A percentile compares a stretch with the other conserved stretches of the same genome.
Conservation (phyloP, 148 eudicot genomes). For the Silene uniflora region DNA sequence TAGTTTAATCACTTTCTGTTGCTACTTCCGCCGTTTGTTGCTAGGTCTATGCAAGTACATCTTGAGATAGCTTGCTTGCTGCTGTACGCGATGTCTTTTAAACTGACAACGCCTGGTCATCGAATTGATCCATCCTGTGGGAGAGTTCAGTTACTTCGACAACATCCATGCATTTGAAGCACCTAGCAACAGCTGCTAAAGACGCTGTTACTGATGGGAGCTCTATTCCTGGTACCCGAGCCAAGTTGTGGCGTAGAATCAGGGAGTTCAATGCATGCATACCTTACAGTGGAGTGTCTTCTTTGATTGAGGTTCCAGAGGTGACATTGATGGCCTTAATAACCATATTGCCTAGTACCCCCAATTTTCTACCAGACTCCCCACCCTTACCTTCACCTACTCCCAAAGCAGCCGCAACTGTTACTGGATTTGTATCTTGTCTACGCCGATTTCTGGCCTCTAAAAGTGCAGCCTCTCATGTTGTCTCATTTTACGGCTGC, state of each 20-base stretch:
- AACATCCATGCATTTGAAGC: slow-evolving; percentile 76
- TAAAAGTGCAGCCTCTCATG: slow-evolving; percentile 92
- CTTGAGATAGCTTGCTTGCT: slow-evolving; percentile 97
- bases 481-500: slow-evolving; percentile 96
- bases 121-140: slow-evolving; percentile 99
- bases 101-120: slow-evolving; percentile 99
- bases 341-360: slow-evolving; percentile 90
- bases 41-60: slow-evolving; percentile 96
- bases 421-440: slow-evolving; percentile 84
- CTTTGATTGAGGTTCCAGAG: slow-evolving; percentile 85
- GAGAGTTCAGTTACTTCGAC: slow-evolving; percentile 51
- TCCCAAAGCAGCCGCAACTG: slow-evolving; percentile 98
- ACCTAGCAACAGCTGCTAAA: slow-evolving; percentile 92
- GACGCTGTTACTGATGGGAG: slow-evolving; percentile 98
- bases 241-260: slow-evolving; percentile 95
- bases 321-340: slow-evolving; percentile 97
- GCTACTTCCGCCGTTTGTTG: slow-evolving; percentile 19
- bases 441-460: slow-evolving; percentile 81
- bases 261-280: slow-evolving; percentile 96
- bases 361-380: slow-evolving; percentile 85
- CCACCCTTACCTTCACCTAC: slow-evolving; percentile 96
- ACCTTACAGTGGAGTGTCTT: slow-evolving; percentile 82
- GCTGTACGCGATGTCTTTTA: slow-evolving; percentile 87
- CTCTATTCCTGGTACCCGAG: slow-evolving; percentile 95
- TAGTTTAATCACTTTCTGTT: slow-evolving; percentile 10